Conservation (phyloP, 2,329 filamentous ascomycete species). For the Aschersonia sp. region DNA sequence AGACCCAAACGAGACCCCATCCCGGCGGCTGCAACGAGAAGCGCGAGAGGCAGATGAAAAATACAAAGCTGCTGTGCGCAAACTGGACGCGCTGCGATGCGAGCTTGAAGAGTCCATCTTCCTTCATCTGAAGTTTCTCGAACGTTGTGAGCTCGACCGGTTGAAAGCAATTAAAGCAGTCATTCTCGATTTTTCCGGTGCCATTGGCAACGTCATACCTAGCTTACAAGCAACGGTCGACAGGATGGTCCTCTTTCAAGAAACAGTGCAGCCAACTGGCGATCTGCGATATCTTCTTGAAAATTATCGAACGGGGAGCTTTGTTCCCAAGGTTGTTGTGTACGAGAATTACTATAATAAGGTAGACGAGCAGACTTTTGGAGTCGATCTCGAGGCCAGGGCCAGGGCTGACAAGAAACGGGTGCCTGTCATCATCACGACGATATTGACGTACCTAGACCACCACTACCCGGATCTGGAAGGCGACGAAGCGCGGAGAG, state of each 20-base stretch:
- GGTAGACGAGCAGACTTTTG: constrained; percentile 94
- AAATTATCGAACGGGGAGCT: constrained; percentile 91
- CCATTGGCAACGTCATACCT: constrained; percentile 95
- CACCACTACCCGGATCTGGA: constrained; percentile 96
- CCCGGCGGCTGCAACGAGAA: constrained; percentile 76
- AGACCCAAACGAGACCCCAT: constrained; percentile 85
- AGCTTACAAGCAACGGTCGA: constrained; percentile 91
- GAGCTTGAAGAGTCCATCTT: constrained; percentile 93
- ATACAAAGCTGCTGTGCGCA: constrained; percentile 77
- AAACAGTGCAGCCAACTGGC: constrained; percentile 86
- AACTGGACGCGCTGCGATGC: constrained; percentile 81
- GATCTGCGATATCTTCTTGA: constrained; percentile 90
- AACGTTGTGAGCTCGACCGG: constrained; percentile 90
- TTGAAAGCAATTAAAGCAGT: constrained; percentile 98
- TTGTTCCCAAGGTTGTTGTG: constrained; percentile 75
- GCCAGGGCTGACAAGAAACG: constrained; percentile 90
- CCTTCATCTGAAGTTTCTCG: constrained; percentile 85
- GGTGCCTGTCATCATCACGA: constrained; percentile 83
- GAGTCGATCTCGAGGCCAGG: constrained; percentile 91
- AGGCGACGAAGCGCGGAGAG: constrained; percentile 82
- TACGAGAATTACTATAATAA: constrained; percentile 99
- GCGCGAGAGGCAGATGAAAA: constrained; percentile 82
- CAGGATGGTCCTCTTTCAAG: constrained; percentile 98
- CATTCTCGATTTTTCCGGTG: constrained; percentile 91
- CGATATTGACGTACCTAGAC: constrained; percentile 86